Evolutionary conservation across 768 basidiomycete genomes (phyloP), one percentile per base, ranked within the genome.

Genomic region (Termitomyces sp.): DNA sequence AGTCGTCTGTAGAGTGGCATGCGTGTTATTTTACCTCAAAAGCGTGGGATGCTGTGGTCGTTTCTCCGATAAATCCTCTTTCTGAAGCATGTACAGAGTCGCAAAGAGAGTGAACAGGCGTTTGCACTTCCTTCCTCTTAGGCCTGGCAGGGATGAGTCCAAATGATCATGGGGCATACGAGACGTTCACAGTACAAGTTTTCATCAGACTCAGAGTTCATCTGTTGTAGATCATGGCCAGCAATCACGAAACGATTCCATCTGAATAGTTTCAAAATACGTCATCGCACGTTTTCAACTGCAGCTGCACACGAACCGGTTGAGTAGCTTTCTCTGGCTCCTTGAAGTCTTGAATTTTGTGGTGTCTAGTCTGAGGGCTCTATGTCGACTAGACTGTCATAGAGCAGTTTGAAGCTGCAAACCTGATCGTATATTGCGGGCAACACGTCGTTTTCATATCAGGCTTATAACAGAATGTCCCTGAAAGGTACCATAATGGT

Each of bases 381-480:
- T 18, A 36, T 50, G 53, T 53, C 57, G 26, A 20, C 39, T 41
- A 34, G 55, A 34, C 39, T 57, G 29, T 53, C 53, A 57, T 39
- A 55, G 24, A 59, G 24, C 37, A 41, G 32, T 32, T 22, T 60
- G 44, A 59, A 29, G 42, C 26, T 47, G 29, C 50, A 60, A 50
- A 90, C 93, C 84, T 91, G 69, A 98, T 98, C 3, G 96, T 93
- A 68, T 97, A 96, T 63, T 94, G 90, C 0, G 95, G 92, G 68
- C 96, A 98, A 68, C 96, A 98, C 10, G 93, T 88, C 5, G 72
- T 68, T 60, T 76, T 80, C 70, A 95, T 75, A 69, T 95, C 86
- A 4, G 94, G 94, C 61, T 91, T 92, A 71, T 98, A 98, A 65
- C 92, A 86, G 72, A 86, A 94, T 29, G 74, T 76, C 4, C 81